Evolutionary conservation across 2,329 filamentous ascomycete genomes (phyloP).

Genomic region (Tricladium varicosporioides): DNA sequence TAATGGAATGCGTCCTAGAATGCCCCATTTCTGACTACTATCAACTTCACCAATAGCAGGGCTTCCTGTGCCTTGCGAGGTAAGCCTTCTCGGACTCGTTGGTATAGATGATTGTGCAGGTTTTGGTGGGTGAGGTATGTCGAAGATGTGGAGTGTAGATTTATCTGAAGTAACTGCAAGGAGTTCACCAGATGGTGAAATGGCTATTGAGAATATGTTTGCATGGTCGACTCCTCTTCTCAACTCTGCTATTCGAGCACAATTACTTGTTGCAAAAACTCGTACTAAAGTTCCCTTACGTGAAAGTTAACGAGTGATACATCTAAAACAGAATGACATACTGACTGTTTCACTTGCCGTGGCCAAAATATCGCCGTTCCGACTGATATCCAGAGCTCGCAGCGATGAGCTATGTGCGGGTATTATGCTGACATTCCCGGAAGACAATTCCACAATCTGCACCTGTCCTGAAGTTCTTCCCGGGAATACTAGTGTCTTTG

Average conservation of each 20-base stretch:
- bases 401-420: constrained; percentile 82
- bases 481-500: constrained; percentile 75
- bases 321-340: neutral
- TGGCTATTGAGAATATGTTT: constrained; percentile 80
- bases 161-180: constrained; percentile 96
- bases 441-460: constrained; percentile 76
- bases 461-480: constrained; percentile 87
- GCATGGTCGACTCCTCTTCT: constrained; percentile 87
- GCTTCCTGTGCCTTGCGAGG: constrained; percentile 28
- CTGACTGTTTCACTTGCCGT: constrained; percentile 80
- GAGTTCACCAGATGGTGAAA: constrained; percentile 76
- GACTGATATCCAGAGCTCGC: constrained; percentile 75
- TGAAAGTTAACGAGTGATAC: constrained; percentile 2
- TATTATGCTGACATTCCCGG: constrained; percentile 86
- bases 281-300: constrained; percentile 78
- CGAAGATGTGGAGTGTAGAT: constrained; percentile 91
- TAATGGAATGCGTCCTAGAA: constrained; percentile 78
- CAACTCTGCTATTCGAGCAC: constrained; percentile 78
- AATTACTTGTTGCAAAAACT: constrained; percentile 77
- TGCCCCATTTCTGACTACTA: constrained; percentile 75
- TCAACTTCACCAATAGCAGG: constrained; percentile 42
- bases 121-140: constrained; percentile 62
- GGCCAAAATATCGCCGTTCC: constrained; percentile 76
- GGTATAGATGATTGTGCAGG: constrained; percentile 34
- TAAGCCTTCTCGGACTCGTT: constrained; percentile 33